A percentile compares a stretch with the other conserved stretches of the same genome.
Conservation (phyloP, 139 green algal genomes). For the Chlorella sp. region DNA sequence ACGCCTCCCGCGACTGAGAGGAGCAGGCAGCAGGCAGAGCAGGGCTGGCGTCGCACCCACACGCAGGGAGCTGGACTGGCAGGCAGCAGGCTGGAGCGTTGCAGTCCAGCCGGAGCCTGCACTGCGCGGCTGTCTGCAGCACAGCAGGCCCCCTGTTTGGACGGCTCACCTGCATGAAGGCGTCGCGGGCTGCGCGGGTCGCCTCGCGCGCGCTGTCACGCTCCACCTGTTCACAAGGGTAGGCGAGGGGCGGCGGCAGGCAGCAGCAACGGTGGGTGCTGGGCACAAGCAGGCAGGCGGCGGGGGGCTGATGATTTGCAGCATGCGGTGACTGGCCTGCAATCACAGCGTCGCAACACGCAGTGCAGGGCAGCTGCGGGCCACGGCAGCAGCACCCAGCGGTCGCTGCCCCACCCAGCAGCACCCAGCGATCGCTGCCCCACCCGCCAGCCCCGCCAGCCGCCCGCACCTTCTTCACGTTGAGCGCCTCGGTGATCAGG, state of each 20-base stretch:
- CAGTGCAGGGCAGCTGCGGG: no score
- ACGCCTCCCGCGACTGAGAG: constrained; percentile 23
- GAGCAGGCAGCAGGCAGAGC: no score
- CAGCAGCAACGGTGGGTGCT: not conserved
- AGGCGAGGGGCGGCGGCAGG: not conserved
- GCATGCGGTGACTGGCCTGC: not conserved
- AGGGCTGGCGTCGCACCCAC: no score
- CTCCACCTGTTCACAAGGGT: constrained; percentile 34
- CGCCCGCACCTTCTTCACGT: constrained; percentile 52
- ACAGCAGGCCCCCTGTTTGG: no score
- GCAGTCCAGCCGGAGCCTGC: no score
- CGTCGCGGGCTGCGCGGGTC: constrained; percentile 36
- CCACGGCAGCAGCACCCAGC: not conserved
- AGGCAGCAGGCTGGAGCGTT: no score
- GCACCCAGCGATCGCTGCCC: not conserved
- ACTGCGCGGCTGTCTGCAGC: no score
- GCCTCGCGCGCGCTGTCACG: constrained; percentile 38
- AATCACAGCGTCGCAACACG: no score
- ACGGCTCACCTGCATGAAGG: constrained; percentile 22
- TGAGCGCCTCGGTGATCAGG: constrained; percentile 57
- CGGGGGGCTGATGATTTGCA: not conserved
- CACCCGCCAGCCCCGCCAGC: not conserved
- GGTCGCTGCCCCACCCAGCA: no score
- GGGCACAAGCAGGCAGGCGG: not conserved
- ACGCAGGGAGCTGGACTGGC: no score